phyloP scores from a whole-genome alignment of 352 stramenopile species.

The Phytophthora litchii region DNA sequence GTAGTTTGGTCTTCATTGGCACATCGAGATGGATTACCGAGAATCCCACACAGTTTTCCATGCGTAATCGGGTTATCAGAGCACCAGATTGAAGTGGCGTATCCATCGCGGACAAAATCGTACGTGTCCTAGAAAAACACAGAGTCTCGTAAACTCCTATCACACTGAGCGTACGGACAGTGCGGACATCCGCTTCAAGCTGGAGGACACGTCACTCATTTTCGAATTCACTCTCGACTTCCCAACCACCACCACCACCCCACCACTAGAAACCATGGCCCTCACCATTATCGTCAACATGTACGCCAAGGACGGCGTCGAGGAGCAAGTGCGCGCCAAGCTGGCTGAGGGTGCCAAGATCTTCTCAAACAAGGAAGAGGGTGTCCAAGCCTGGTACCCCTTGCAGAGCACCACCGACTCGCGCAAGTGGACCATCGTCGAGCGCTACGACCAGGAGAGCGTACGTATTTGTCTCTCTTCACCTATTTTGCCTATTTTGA shows the following conservation, averaged over 20 bases:
- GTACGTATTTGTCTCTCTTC: constrained; percentile 10
- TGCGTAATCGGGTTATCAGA: constrained; percentile 12
- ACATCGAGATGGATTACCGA: constrained; percentile 12
- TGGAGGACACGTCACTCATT: constrained; percentile 12
- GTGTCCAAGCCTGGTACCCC: constrained; percentile 16
- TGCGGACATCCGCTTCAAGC: background rate
- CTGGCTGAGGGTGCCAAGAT: constrained; percentile 20
- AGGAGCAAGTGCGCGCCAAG: constrained; percentile 26
- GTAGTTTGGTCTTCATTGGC: background rate
- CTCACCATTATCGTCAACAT: constrained; percentile 28
- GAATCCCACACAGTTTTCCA: background rate
- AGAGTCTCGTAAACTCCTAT: no score
- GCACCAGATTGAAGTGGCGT: constrained; percentile 14
- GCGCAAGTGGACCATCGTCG: constrained; percentile 31
- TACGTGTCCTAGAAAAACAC: background rate
- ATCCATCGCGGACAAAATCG: background rate
- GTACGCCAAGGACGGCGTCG: constrained; percentile 27
- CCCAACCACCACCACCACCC: constrained; percentile 5
- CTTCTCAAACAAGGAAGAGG: constrained; percentile 20
- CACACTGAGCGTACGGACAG: background rate
- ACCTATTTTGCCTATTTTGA: background rate
- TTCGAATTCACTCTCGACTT: constrained; percentile 22
- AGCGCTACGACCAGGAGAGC: constrained; percentile 29
- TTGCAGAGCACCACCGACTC: constrained; percentile 23
- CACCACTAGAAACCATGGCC: constrained; percentile 17